Percentiles rank a stretch among this genome's conserved stretches.
Evolutionary conservation across 352 stramenopile genomes (phyloP).

Genomic region (Aphanomyces invadans): DNA sequence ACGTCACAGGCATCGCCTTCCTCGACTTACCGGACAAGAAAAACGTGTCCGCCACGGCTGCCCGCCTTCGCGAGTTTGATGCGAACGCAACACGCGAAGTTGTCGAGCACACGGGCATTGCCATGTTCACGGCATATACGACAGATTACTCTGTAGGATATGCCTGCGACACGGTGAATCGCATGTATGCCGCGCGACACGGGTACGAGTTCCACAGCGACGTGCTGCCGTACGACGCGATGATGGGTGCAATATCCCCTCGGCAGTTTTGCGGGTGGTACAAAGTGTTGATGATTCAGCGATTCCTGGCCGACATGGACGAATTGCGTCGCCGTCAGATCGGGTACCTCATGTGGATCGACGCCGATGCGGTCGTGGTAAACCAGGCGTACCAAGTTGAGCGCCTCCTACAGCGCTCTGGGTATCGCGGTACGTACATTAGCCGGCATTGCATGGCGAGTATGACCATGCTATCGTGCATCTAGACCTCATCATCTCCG

Average conservation of each 20-base stretch:
- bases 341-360: slow-evolving; percentile 26
- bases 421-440: slow-evolving; percentile 4
- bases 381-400: not conserved
- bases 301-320: slow-evolving; percentile 20
- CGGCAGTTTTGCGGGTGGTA: slow-evolving; percentile 26
- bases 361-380: slow-evolving; percentile 23
- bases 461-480: not conserved
- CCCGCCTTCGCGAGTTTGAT: not conserved
- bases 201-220: slow-evolving; percentile 24
- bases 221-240: slow-evolving; percentile 19
- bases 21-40: not conserved
- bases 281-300: slow-evolving; percentile 22
- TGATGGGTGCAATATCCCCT: slow-evolving; percentile 18
- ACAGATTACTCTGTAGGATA: slow-evolving; percentile 20
- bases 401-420: not conserved
- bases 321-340: not conserved
- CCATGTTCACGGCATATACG: slow-evolving; percentile 25
- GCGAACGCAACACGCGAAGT: not conserved
- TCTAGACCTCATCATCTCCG: slow-evolving; percentile 20
- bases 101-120: not conserved
- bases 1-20: not conserved
- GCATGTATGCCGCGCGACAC: slow-evolving; percentile 15
- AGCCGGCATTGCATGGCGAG: not conserved
- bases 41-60: not conserved
- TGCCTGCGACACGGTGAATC: slow-evolving; percentile 19